Conservation (phyloP, 768 basidiomycete species). For the Goffeauzyma gilvescens region DNA sequence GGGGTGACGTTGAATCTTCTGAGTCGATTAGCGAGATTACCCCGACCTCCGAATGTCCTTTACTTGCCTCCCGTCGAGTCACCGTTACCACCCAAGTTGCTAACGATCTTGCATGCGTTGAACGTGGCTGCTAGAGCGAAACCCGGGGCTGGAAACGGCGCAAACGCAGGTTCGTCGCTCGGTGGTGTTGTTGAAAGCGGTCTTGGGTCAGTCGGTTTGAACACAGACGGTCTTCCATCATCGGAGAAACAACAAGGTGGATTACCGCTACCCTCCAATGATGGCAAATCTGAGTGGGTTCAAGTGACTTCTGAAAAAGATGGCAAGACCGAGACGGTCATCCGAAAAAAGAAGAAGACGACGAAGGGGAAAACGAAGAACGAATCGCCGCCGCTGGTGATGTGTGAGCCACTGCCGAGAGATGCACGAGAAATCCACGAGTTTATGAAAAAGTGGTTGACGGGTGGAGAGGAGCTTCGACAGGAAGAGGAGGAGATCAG, state of each 20-base stretch:
- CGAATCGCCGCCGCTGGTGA: constrained; percentile 13
- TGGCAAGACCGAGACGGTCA: no score
- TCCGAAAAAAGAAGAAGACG: background rate
- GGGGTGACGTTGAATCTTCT: constrained; percentile 21
- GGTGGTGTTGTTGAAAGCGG: no score
- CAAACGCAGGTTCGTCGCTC: no score
- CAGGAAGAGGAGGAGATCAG: no score
- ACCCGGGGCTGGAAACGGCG: background rate
- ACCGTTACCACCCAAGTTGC: constrained; percentile 21
- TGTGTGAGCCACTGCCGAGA: constrained; percentile 25
- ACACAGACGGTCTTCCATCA: no score
- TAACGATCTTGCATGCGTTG: constrained; percentile 28
- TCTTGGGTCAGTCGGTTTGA: no score
- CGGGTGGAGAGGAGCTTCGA: no score
- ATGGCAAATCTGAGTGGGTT: background rate
- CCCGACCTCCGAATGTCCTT: constrained; percentile 28
- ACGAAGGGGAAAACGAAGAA: background rate
- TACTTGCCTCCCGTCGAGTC: constrained; percentile 24
- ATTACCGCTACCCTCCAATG: background rate
- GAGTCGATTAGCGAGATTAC: constrained; percentile 22
- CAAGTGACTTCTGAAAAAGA: no score
- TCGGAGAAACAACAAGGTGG: no score
- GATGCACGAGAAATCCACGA: constrained; percentile 19
- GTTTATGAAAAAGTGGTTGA: constrained; percentile 25
- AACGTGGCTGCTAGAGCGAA: constrained; percentile 17